These are phyloP conservation scores for Candida sp. DNA, from an alignment of 1,139 yeast species.

Conservation along the genomic window DNA sequence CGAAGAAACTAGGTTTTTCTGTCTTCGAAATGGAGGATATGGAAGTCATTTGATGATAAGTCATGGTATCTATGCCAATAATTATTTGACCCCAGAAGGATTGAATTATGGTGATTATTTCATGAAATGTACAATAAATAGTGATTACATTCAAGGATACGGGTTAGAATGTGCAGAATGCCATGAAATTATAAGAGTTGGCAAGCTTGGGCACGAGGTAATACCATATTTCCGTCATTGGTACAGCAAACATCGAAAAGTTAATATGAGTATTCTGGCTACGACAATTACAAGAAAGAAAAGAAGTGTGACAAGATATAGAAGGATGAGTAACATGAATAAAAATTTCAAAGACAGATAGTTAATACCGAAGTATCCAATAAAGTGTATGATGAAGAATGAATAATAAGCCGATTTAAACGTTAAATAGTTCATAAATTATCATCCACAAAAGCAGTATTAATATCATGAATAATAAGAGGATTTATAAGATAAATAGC, in stretches of 20 bases:
- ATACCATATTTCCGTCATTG: conserved; percentile 1
- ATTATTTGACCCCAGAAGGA: conserved; percentile 17
- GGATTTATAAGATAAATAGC: too few relatives aligned
- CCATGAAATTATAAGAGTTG: conserved; percentile 1
- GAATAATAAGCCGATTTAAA: too few relatives aligned
- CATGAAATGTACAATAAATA: background rate
- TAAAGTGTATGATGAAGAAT: too few relatives aligned
- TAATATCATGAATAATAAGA: too few relatives aligned
- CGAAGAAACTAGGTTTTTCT: conserved; percentile 23
- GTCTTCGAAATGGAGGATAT: conserved; percentile 31
- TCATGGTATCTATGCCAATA: conserved; percentile 32
- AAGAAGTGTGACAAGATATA: background rate
- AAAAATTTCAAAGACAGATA: too few relatives aligned
- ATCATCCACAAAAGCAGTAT: too few relatives aligned
- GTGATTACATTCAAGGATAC: background rate
- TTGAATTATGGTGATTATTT: background rate
- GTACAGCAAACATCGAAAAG: background rate
- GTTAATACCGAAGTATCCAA: too few relatives aligned
- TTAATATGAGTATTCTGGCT: background rate
- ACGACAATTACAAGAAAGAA: background rate
- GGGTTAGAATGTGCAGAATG: conserved; percentile 1
- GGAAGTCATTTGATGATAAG: conserved; percentile 31
- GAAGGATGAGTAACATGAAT: too few relatives aligned
- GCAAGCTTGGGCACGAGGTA: background rate
- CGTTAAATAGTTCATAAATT: too few relatives aligned